Percentiles rank a stretch among this genome's conserved stretches.
Conservation (phyloP, 1,284 basidiomycete genomes). For the Fistulinella cinereoalba region DNA sequence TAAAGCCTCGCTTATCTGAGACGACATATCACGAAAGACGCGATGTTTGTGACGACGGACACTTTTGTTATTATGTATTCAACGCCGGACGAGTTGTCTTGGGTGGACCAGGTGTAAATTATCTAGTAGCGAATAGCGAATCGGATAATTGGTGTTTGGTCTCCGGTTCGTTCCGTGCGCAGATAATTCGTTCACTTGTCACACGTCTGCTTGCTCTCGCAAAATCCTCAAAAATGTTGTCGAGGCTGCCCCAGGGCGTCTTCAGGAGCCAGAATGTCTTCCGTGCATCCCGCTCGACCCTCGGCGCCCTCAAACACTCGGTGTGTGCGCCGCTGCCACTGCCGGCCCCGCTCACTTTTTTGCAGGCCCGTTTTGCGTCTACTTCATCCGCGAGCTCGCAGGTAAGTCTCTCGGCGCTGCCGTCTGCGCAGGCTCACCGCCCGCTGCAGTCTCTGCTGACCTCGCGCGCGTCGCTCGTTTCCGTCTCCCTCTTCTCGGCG, state of each 20-base stretch:
- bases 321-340: neutral
- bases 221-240: conserved; percentile 64
- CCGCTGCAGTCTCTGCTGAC: conserved; percentile 50
- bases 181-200: conserved; percentile 19
- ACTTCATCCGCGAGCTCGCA: conserved; percentile 54
- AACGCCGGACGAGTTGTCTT: no score
- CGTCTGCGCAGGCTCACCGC: conserved; percentile 37
- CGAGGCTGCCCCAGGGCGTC: conserved; percentile 70
- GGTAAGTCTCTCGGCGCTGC: conserved; percentile 41
- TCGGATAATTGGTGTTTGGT: conserved; percentile 21
- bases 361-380: conserved; percentile 68
- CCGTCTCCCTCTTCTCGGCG: conserved; percentile 75
- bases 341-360: conserved; percentile 10
- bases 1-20: conserved; percentile 27
- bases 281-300: conserved; percentile 41
- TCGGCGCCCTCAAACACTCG: conserved; percentile 35
- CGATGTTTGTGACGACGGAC: no score
- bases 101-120: conserved; percentile 32
- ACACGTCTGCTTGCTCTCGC: conserved; percentile 29
- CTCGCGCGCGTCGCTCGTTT: conserved; percentile 78
- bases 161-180: conserved; percentile 35
- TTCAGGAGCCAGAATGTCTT: conserved; percentile 39
- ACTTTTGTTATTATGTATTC: neutral
- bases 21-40: no score
- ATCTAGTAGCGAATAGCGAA: conserved; percentile 17